These are phyloP conservation scores for Diddensiella santjacobensis DNA, from an alignment of 805 yeast species.

Conservation along the genomic window DNA sequence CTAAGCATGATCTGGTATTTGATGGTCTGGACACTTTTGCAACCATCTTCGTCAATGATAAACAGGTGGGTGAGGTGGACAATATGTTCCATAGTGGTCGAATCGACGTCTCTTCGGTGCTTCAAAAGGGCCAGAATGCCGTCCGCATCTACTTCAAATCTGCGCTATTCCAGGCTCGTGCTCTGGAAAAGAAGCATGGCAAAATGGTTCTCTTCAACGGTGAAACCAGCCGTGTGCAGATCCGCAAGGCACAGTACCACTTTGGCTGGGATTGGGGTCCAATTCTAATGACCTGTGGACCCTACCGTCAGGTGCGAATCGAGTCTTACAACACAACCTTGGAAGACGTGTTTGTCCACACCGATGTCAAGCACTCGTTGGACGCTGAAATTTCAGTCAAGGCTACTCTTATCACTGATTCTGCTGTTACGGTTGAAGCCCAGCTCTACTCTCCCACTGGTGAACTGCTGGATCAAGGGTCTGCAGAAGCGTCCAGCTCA, in stretches of 20 bases:
- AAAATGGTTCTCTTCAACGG: constrained; percentile 39
- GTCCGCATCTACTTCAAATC: constrained; percentile 39
- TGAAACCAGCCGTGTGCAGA: constrained; percentile 41
- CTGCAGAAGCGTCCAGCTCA: constrained; percentile 2
- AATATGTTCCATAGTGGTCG: constrained; percentile 43
- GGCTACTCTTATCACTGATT: constrained; percentile 5
- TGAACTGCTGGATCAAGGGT: constrained; percentile 1
- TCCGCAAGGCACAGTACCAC: constrained; percentile 52
- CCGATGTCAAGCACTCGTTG: constrained; percentile 1
- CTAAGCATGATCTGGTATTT: constrained; percentile 32
- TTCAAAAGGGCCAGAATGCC: constrained; percentile 29
- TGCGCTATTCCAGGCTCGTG: constrained; percentile 37
- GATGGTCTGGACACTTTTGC: constrained; percentile 46
- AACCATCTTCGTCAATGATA: constrained; percentile 40
- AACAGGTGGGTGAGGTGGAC: constrained; percentile 35
- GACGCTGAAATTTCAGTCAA: constrained; percentile 14
- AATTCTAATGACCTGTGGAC: constrained; percentile 43
- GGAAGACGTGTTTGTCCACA: constrained; percentile 4
- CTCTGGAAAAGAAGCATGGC: constrained; percentile 34
- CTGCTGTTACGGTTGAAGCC: constrained; percentile 6
- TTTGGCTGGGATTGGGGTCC: constrained; percentile 62
- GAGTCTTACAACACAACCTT: constrained; percentile 15
- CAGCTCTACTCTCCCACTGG: constrained; percentile 17
- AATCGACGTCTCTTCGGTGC: constrained; percentile 29
- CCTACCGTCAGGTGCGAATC: constrained; percentile 38